Conservation (phyloP, 2,329 filamentous ascomycete genomes). For the Whalleya microplaca region DNA sequence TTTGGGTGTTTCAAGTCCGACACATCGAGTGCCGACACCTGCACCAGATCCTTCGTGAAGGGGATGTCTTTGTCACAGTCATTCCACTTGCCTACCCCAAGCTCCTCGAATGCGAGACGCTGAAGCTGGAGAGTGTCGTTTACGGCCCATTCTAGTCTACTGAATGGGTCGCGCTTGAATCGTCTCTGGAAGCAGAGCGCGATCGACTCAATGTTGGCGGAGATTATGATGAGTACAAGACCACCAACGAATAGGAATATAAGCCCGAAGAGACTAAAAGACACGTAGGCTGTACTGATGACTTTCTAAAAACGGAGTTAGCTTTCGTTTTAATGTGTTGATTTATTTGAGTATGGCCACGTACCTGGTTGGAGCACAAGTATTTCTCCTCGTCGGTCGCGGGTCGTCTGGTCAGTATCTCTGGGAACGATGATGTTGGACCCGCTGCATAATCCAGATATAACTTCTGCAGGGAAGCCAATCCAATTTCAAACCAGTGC, state of each 20-base stretch:
- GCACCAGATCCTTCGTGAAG: neutral
- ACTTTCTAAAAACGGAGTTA: slow-evolving; percentile 2
- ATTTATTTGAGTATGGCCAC: neutral
- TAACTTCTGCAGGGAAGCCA: neutral
- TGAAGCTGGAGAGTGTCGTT: slow-evolving; percentile 6
- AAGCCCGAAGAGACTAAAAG: slow-evolving; percentile 13
- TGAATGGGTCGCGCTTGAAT: neutral
- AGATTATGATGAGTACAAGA: slow-evolving; percentile 2
- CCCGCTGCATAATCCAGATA: neutral
- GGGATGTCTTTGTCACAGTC: neutral
- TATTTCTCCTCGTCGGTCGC: neutral
- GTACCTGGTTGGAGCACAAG: neutral
- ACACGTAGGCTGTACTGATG: slow-evolving; percentile 1
- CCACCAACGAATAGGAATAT: neutral
- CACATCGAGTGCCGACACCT: neutral
- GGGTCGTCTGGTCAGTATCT: neutral
- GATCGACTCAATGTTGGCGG: neutral
- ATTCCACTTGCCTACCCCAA: slow-evolving; percentile 1
- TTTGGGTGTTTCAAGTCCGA: neutral
- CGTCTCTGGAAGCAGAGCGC: neutral
- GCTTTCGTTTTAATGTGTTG: neutral
- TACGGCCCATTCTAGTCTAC: slow-evolving; percentile 6
- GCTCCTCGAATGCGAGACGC: slow-evolving; percentile 7
- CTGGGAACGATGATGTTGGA: neutral
- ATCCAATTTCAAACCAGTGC: neutral